phyloP scores from a whole-genome alignment of 495 filamentous ascomycete genomes.

The Clavariopsis aquatica region DNA sequence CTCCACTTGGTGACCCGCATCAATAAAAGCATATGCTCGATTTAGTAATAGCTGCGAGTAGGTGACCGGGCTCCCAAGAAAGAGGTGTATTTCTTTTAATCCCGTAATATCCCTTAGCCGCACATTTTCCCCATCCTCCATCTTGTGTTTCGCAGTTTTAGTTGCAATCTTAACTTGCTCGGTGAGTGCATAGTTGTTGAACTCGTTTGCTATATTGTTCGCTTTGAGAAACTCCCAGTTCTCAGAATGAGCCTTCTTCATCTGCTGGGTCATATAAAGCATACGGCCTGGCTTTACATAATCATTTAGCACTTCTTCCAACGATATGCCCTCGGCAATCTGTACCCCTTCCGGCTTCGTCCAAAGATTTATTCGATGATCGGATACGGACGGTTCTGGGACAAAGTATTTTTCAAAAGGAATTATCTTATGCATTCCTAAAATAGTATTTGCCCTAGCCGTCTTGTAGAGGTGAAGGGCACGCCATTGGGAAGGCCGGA shows the following conservation, averaged over 20 bases:
- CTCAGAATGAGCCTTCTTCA: background rate
- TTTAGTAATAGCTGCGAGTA: background rate
- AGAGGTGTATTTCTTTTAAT: conserved; percentile 17
- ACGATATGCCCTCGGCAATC: conserved; percentile 4
- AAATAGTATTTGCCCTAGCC: background rate
- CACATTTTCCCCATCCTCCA: background rate
- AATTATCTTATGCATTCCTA: conserved; percentile 19
- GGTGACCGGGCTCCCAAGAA: background rate
- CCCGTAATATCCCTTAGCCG: background rate
- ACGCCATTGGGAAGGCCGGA: conserved; percentile 13
- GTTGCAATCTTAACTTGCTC: background rate
- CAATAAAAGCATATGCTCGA: background rate
- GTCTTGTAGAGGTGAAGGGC: conserved; percentile 20
- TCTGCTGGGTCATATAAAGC: background rate
- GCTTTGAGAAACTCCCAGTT: conserved; percentile 1
- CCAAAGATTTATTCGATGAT: conserved; percentile 10
- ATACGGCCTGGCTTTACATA: conserved; percentile 10
- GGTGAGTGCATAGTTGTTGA: conserved; percentile 9
- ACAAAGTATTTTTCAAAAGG: conserved; percentile 11
- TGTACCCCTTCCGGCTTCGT: background rate
- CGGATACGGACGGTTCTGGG: conserved; percentile 2
- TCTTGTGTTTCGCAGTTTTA: background rate
- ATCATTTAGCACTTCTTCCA: background rate
- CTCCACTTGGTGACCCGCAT: conserved; percentile 12
- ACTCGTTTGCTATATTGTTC: background rate